Percentiles rank a stretch among this genome's conserved stretches.
phyloP scores from a whole-genome alignment of 164 flowering plant species.

The Umbellularia californica region DNA sequence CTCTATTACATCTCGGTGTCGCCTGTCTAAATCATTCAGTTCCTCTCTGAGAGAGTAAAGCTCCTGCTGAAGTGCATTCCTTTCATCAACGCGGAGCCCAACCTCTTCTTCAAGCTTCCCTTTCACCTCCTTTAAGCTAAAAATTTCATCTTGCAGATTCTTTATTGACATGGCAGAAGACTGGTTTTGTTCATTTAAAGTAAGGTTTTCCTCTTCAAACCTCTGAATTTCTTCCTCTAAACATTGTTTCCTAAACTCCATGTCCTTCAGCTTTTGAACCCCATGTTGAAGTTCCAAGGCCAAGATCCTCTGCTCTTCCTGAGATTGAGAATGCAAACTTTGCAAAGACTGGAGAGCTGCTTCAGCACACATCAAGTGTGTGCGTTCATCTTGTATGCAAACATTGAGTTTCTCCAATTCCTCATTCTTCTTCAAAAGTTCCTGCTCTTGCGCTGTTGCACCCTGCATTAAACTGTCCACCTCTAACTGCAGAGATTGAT shows the following conservation, averaged over 20 bases:
- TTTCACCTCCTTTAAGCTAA: constrained; percentile 52
- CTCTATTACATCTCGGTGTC: constrained; percentile 42
- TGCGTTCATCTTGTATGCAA: constrained; percentile 50
- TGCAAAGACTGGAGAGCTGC: constrained; percentile 53
- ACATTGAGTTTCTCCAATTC: constrained; percentile 56
- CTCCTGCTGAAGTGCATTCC: constrained; percentile 57
- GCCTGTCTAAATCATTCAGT: constrained; percentile 40
- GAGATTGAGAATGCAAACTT: constrained; percentile 58
- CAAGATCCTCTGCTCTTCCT: constrained; percentile 60
- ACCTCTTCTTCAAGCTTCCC: constrained; percentile 68
- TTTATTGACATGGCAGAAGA: constrained; percentile 39
- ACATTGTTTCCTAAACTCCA: constrained; percentile 45
- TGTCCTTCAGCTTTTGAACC: constrained; percentile 58
- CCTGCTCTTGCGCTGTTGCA: constrained; percentile 54
- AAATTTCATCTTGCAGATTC: constrained; percentile 50
- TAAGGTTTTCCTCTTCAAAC: constrained; percentile 48
- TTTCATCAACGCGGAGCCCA: constrained; percentile 39
- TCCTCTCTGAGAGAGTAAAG: constrained; percentile 57
- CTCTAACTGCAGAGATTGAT: constrained; percentile 54
- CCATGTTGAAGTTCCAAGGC: constrained; percentile 55
- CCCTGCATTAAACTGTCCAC: constrained; percentile 43
- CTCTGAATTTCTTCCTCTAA: constrained; percentile 50
- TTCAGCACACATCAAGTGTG: constrained; percentile 47
- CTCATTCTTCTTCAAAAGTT: constrained; percentile 52
- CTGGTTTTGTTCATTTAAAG: constrained; percentile 46